Evolutionary conservation across 1,284 basidiomycete genomes (phyloP).

Genomic region (Porogramme epimiltina): DNA sequence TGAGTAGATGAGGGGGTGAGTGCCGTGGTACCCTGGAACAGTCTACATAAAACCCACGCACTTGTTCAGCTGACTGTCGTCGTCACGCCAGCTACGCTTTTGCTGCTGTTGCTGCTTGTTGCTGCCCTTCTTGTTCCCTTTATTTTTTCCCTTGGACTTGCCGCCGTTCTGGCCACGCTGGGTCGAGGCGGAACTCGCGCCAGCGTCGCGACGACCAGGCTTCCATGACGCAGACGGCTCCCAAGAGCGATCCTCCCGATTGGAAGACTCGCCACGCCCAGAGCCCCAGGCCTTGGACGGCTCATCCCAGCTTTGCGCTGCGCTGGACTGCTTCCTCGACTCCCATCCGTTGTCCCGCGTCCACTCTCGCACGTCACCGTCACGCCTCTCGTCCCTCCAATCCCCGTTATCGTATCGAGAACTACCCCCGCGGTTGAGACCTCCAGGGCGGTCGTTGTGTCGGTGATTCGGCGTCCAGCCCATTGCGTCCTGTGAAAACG

Average conservation of each 20-base stretch:
- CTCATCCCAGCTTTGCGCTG: constrained; percentile 13
- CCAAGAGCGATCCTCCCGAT: constrained; percentile 36
- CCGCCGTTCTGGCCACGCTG: constrained; percentile 32
- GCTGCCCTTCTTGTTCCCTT: constrained; percentile 35
- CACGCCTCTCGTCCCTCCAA: constrained; percentile 25
- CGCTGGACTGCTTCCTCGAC: constrained; percentile 23
- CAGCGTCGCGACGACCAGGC: constrained; percentile 28
- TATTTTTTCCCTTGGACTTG: constrained; percentile 36
- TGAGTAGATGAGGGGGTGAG: neutral
- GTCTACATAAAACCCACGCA: constrained; percentile 33
- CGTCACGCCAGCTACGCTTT: constrained; percentile 59
- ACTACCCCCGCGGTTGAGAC: constrained; percentile 43
- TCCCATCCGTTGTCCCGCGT: constrained; percentile 42
- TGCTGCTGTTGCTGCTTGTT: constrained; percentile 37
- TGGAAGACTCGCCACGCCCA: constrained; percentile 19
- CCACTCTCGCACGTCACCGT: constrained; percentile 23
- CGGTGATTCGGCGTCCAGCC: constrained; percentile 36
- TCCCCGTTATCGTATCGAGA: constrained; percentile 25
- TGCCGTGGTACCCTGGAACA: neutral
- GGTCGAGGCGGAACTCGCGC: constrained; percentile 24
- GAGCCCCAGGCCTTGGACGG: constrained; percentile 11
- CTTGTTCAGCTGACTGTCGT: constrained; percentile 73
- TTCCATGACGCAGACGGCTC: constrained; percentile 40
- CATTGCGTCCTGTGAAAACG: constrained; percentile 35
- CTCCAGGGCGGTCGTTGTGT: constrained; percentile 35